phyloP scores from a whole-genome alignment of 2,329 filamentous ascomycete genomes.

The Trichocomaceae sp. region DNA sequence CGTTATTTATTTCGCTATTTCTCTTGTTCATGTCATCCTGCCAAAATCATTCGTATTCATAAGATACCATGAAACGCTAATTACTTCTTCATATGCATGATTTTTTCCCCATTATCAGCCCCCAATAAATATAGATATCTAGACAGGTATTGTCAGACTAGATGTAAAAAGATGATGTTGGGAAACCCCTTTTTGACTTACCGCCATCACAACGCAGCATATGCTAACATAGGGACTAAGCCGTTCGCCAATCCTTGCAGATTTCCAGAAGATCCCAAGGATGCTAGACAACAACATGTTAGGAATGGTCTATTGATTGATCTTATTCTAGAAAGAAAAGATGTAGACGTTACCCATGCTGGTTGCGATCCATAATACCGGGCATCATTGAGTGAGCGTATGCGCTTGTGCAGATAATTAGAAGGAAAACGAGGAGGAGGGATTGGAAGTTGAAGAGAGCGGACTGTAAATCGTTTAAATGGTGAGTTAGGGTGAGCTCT shows the following conservation, averaged over 20 bases:
- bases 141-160: not conserved
- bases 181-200: constrained; percentile 41
- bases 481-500: not conserved
- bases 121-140: constrained; percentile 35
- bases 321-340: too few species aligned
- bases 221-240: constrained; percentile 93
- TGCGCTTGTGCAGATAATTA: constrained; percentile 91
- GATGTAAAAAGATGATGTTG: not conserved
- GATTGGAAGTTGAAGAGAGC: constrained; percentile 99
- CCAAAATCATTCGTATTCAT: not conserved
- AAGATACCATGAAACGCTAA: not conserved
- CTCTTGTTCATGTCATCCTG: too few species aligned
- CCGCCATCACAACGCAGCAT: constrained; percentile 90
- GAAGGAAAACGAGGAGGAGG: constrained; percentile 84
- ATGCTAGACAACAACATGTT: constrained; percentile 47
- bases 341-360: constrained; percentile 69
- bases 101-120: constrained; percentile 19
- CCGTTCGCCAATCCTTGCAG: constrained; percentile 82
- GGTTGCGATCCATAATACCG: constrained; percentile 83
- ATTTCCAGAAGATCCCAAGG: constrained; percentile 92
- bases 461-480: constrained; percentile 50
- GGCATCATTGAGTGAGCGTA: constrained; percentile 90
- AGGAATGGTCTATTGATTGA: not conserved
- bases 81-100: not conserved
- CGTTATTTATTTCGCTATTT: not conserved